Evolutionary conservation across 768 basidiomycete genomes (phyloP).

Genomic region (Hysterangium stoloniferum): DNA sequence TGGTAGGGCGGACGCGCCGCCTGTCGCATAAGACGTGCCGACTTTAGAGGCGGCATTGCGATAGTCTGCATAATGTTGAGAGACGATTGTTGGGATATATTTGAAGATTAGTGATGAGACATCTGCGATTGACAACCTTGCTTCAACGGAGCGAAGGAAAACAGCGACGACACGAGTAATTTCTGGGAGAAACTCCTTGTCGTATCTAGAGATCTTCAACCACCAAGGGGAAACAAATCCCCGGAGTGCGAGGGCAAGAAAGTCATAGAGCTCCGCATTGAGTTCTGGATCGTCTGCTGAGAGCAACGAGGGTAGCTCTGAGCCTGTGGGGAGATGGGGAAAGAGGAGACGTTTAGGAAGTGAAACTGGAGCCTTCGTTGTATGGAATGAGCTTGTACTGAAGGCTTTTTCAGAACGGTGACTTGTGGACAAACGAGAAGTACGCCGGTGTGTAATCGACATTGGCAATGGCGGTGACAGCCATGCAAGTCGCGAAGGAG

Average conservation of each 20-base stretch:
- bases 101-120: constrained; percentile 52
- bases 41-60: constrained; percentile 56
- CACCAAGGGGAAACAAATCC: constrained; percentile 83
- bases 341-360: constrained; percentile 59
- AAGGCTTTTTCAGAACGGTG: constrained; percentile 11
- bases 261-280: constrained; percentile 64
- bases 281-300: constrained; percentile 42
- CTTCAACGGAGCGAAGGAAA: constrained; percentile 54
- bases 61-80: constrained; percentile 75
- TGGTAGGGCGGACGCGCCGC: constrained; percentile 53
- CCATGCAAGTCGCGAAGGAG: too few species aligned
- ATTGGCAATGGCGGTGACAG: too few species aligned
- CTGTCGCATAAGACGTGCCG: constrained; percentile 61
- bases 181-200: constrained; percentile 74
- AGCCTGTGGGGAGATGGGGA: constrained; percentile 36
- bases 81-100: constrained; percentile 57
- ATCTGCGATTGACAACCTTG: constrained; percentile 46
- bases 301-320: constrained; percentile 48
- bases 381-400: constrained; percentile 21
- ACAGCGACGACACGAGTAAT: constrained; percentile 50
- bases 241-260: constrained; percentile 70
- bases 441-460: neutral
- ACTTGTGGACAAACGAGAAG: constrained; percentile 7
- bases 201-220: constrained; percentile 73
- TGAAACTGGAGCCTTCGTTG: constrained; percentile 17